Percentiles rank a stretch among this genome's conserved stretches.
Conservation (phyloP, 2,329 filamentous ascomycete genomes). For the Alternaria rosae region DNA sequence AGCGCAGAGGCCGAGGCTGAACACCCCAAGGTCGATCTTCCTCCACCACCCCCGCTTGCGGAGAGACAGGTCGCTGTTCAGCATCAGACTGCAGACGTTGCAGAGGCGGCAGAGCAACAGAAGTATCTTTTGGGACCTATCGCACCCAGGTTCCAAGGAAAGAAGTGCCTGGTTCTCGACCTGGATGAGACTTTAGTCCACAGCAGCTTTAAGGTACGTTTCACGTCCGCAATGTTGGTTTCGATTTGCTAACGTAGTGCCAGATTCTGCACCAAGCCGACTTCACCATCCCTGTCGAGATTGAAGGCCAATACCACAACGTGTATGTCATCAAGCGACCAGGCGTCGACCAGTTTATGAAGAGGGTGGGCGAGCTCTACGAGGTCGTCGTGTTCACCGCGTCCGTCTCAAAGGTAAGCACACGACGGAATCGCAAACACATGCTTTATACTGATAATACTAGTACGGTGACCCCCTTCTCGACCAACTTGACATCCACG, state of each 20-base stretch:
- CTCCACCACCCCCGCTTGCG: conserved; percentile 63
- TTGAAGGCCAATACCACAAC: conserved; percentile 98
- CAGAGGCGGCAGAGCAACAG: conserved; percentile 58
- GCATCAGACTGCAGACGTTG: conserved; percentile 52
- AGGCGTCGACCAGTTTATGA: conserved; percentile 99
- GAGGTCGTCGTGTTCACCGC: conserved; percentile 99
- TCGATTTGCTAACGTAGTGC: conserved; percentile 19
- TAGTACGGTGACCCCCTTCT: conserved; percentile 95
- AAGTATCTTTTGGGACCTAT: conserved; percentile 83
- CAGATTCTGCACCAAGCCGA: conserved; percentile 97
- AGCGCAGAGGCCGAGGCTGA: conserved; percentile 36
- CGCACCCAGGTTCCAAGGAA: conserved; percentile 78
- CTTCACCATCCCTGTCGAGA: conserved; percentile 98
- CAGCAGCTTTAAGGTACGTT: conserved; percentile 92
- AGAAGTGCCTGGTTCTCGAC: conserved; percentile 94
- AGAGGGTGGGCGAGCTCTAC: conserved; percentile 94
- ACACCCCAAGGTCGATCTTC: conserved; percentile 57
- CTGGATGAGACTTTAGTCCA: conserved; percentile 96
- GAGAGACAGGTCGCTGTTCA: conserved; percentile 52
- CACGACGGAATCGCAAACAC: not conserved
- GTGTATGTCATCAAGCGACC: conserved; percentile 99
- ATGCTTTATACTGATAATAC: conserved; percentile 20
- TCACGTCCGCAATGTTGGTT: not conserved
- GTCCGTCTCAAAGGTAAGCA: conserved; percentile 88
- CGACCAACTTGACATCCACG: conserved; percentile 96